These are phyloP conservation scores for Phialocephala sp. DNA, from an alignment of 2,329 filamentous ascomycete species.

Conservation along the genomic window DNA sequence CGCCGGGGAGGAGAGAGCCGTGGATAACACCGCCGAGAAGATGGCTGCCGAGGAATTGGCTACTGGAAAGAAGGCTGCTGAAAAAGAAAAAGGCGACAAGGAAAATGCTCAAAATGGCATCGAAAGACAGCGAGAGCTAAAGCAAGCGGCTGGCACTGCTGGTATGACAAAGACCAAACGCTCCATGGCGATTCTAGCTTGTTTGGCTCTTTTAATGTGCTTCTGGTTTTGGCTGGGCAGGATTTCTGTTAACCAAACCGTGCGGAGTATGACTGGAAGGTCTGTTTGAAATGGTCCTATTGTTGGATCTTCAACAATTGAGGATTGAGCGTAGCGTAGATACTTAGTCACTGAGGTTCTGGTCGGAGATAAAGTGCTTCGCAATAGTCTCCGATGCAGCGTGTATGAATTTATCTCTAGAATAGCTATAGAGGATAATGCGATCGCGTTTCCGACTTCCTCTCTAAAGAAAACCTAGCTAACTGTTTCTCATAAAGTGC, in stretches of 20 bases:
- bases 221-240: too few species aligned
- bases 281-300: not conserved
- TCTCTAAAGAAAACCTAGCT: not conserved
- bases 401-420: not conserved
- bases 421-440: not conserved
- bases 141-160: not conserved
- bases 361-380: not conserved
- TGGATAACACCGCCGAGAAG: too few species aligned
- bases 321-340: not conserved
- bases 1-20: not conserved
- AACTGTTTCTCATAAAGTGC: not conserved
- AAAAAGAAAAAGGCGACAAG: too few species aligned
- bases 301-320: not conserved
- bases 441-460: not conserved
- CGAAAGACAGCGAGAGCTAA: not conserved
- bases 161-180: not conserved
- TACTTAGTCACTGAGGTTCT: not conserved
- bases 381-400: not conserved
- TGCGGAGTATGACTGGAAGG: not conserved
- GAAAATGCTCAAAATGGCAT: too few species aligned
- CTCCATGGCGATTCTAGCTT: too few species aligned
- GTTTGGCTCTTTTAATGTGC: too few species aligned
- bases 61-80: too few species aligned
- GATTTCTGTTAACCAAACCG: too few species aligned
- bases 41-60: too few species aligned